Conservation (phyloP, 2,329 filamentous ascomycete genomes). For the Alternaria brassicae region DNA sequence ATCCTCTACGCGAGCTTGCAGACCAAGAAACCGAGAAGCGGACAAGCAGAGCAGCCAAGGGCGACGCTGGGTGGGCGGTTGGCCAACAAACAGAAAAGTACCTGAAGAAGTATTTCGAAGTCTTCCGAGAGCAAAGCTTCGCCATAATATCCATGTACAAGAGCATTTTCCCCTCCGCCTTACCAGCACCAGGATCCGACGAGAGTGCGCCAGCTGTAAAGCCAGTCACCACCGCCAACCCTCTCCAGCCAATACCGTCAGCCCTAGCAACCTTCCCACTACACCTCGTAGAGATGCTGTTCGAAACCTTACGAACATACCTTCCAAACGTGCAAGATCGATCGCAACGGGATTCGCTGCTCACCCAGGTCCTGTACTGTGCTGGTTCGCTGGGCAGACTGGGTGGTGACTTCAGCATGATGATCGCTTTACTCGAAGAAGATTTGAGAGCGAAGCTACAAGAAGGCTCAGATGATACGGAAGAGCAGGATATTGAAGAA, state of each 20-base stretch:
- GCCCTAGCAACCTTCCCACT: slow-evolving; percentile 84
- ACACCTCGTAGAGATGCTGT: slow-evolving; percentile 80
- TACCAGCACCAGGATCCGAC: slow-evolving; percentile 49
- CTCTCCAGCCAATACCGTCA: slow-evolving; percentile 68
- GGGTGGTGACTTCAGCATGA: slow-evolving; percentile 90
- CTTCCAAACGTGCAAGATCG: slow-evolving; percentile 83
- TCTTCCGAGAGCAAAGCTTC: slow-evolving; percentile 97
- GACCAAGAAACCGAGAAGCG: slow-evolving; percentile 76
- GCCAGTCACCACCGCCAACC: slow-evolving; percentile 35
- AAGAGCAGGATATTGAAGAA: slow-evolving; percentile 52
- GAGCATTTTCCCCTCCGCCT: slow-evolving; percentile 77
- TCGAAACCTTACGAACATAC: slow-evolving; percentile 76
- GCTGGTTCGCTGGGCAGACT: slow-evolving; percentile 88
- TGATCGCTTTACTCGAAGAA: slow-evolving; percentile 71
- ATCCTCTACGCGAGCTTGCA: slow-evolving; percentile 85
- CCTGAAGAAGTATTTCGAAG: slow-evolving; percentile 93
- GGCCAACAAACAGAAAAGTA: slow-evolving; percentile 95
- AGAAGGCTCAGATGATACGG: slow-evolving; percentile 36
- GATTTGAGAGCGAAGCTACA: slow-evolving; percentile 50
- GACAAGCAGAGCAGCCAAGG: slow-evolving; percentile 32
- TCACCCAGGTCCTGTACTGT: slow-evolving; percentile 93
- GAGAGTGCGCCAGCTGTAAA: slow-evolving; percentile 37
- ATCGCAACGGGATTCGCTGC: slow-evolving; percentile 80
- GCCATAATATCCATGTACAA: slow-evolving; percentile 93
- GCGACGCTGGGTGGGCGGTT: slow-evolving; percentile 64